Conservation (phyloP, 176 grass and related monocot genomes). For the Aegilops speltoides region DNA sequence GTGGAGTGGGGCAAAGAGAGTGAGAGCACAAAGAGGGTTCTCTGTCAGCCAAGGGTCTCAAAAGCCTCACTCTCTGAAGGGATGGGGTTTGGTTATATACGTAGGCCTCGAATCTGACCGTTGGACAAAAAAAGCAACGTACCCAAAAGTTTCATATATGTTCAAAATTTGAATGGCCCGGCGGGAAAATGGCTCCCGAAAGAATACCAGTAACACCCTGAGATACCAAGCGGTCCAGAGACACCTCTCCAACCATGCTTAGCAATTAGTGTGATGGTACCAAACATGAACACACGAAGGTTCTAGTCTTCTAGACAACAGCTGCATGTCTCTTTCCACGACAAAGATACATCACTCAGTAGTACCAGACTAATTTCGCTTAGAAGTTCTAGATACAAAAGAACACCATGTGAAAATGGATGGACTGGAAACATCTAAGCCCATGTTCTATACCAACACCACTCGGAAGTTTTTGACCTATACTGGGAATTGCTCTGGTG, state of each 20-base stretch:
- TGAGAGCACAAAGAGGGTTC: neutral
- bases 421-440: neutral
- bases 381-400: neutral
- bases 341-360: no score
- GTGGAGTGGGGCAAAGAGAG: neutral
- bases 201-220: no score
- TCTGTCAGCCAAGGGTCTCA: neutral
- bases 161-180: neutral
- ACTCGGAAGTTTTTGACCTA: neutral
- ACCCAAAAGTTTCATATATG: neutral
- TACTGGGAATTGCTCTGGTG: neutral
- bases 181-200: no score
- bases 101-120: no score
- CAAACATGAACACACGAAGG: no score
- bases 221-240: neutral
- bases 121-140: no score
- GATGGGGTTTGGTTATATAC: neutral
- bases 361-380: neutral
- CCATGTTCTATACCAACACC: neutral
- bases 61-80: neutral
- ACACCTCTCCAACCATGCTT: neutral
- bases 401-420: neutral
- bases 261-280: neutral
- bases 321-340: no score
- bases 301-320: no score